Evolutionary conservation across 495 filamentous ascomycete genomes (phyloP).

Genomic region (Parmelia sp.): DNA sequence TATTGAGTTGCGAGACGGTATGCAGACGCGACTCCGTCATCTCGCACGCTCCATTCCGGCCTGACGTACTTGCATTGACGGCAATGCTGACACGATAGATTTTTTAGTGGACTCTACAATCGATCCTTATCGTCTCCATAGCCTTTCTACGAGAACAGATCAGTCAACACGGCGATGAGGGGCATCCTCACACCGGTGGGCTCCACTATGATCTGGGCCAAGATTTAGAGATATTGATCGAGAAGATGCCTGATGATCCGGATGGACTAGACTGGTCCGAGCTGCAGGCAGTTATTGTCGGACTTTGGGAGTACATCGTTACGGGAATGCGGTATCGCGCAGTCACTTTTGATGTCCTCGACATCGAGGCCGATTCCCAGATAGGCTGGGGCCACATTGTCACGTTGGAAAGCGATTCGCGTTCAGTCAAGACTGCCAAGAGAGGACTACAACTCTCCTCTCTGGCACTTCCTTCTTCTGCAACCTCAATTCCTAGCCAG

Average conservation of each 20-base stretch:
- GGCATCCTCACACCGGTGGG: neutral
- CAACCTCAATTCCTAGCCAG: neutral
- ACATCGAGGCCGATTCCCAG: neutral
- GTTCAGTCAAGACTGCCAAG: neutral
- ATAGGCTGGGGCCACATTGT: slow-evolving; percentile 1
- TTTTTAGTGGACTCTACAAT: neutral
- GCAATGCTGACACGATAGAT: neutral
- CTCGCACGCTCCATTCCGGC: neutral
- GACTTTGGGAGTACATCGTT: neutral
- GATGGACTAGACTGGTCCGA: neutral
- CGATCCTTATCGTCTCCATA: neutral
- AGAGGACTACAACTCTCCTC: neutral
- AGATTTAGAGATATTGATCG: neutral
- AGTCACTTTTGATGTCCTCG: neutral
- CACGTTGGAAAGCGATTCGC: neutral
- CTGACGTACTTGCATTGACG: too few relatives aligned
- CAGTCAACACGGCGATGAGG: neutral
- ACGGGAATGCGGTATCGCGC: neutral
- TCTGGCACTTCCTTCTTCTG: neutral
- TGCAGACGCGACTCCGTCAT: neutral
- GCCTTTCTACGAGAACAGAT: slow-evolving; percentile 1
- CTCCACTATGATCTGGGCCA: neutral
- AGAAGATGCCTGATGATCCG: neutral
- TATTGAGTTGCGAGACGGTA: neutral
- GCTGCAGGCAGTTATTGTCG: neutral